Evolutionary conservation across 2,329 filamentous ascomycete genomes (phyloP).

Genomic region (Ophiostoma tasmaniense): DNA sequence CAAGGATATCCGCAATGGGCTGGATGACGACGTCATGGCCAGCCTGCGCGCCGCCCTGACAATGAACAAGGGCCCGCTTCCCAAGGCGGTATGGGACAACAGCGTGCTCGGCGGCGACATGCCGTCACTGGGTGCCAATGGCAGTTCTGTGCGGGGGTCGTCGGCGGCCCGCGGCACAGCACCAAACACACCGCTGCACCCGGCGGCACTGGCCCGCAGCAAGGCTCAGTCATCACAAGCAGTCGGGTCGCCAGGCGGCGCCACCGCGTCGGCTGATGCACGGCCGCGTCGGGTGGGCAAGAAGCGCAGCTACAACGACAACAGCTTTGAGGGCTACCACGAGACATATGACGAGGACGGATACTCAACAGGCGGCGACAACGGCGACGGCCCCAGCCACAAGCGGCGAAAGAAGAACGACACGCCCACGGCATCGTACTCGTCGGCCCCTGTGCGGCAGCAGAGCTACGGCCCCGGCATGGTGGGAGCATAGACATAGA

Average conservation of each 20-base stretch:
- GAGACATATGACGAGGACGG: slow-evolving; percentile 54
- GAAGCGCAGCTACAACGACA: slow-evolving; percentile 69
- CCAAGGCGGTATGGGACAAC: slow-evolving; percentile 47
- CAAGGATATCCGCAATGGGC: slow-evolving; percentile 46
- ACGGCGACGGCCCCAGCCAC: slow-evolving; percentile 49
- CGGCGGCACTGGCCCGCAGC: slow-evolving; percentile 27
- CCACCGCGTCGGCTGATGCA: slow-evolving; percentile 29
- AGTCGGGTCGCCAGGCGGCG: slow-evolving; percentile 24
- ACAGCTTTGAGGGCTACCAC: slow-evolving; percentile 65
- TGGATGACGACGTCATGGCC: slow-evolving; percentile 37
- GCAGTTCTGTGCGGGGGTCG: slow-evolving; percentile 28
- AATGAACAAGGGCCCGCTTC: slow-evolving; percentile 50
- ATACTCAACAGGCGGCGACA: slow-evolving; percentile 68
- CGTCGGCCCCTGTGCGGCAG: slow-evolving; percentile 37
- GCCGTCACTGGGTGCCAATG: slow-evolving; percentile 30
- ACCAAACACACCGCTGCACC: slow-evolving; percentile 43
- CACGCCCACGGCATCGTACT: slow-evolving; percentile 34
- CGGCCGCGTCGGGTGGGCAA: slow-evolving; percentile 59
- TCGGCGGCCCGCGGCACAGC: slow-evolving; percentile 41
- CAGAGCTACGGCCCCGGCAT: slow-evolving; percentile 51
- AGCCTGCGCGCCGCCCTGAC: slow-evolving; percentile 44
- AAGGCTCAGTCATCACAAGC: slow-evolving; percentile 26
- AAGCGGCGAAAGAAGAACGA: slow-evolving; percentile 58
- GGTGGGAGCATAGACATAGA: slow-evolving; percentile 46
- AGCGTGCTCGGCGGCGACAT: slow-evolving; percentile 51